These are phyloP conservation scores for Aquilaria sinensis DNA, from an alignment of 345 rosid species.

Conservation along the genomic window DNA sequence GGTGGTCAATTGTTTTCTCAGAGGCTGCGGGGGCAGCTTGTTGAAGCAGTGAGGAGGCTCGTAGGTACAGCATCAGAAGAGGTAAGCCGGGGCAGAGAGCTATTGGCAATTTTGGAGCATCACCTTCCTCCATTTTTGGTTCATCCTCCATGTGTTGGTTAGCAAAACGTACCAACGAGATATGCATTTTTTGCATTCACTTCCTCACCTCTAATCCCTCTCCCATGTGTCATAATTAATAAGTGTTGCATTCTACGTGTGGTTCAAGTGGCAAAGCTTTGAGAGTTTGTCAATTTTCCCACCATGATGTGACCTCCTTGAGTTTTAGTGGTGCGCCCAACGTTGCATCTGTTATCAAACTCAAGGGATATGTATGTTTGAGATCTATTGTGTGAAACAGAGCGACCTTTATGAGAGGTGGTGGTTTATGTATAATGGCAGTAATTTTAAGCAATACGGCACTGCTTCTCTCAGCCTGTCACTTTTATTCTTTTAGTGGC, in stretches of 20 bases:
- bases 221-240: slow-evolving; percentile 25
- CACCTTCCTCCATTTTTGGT: slow-evolving; percentile 79
- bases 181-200: slow-evolving; percentile 13
- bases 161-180: slow-evolving; percentile 8
- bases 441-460: not conserved
- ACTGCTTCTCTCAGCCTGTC: too few relatives aligned
- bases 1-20: slow-evolving; percentile 67
- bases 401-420: slow-evolving; percentile 20
- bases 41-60: slow-evolving; percentile 70
- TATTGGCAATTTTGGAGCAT: slow-evolving; percentile 67
- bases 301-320: slow-evolving; percentile 22
- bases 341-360: too few relatives aligned
- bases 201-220: slow-evolving; percentile 17
- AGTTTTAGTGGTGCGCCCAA: not conserved
- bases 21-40: slow-evolving; percentile 76
- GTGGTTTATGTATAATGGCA: slow-evolving; percentile 24
- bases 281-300: slow-evolving; percentile 22
- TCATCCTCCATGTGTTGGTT: slow-evolving; percentile 15
- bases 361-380: slow-evolving; percentile 16
- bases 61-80: slow-evolving; percentile 49
- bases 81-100: slow-evolving; percentile 43
- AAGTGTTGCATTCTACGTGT: slow-evolving; percentile 16
- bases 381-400: slow-evolving; percentile 15
- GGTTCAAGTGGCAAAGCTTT: slow-evolving; percentile 22
- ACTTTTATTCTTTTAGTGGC: too few relatives aligned